Evolutionary conservation across 2,329 filamentous ascomycete species (phyloP), one percentile per base, ranked within the genome.

Genomic region (Colletotrichum destructivum): DNA sequence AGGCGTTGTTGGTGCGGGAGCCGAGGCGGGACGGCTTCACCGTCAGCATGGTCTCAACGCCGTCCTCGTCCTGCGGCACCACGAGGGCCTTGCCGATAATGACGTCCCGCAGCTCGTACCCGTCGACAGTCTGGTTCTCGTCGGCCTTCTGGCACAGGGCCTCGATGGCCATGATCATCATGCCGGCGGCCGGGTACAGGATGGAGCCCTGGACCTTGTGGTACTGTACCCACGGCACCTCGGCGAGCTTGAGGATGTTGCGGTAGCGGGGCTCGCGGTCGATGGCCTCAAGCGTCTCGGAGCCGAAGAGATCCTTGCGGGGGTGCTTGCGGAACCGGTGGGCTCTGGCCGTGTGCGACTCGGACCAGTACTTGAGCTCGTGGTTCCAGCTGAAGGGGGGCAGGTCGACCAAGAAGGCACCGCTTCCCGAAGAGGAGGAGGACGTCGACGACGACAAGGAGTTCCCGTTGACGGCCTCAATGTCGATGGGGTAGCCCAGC

Each of bases 171-270:
- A 82, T 77, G 23, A 80, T 78, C 1, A 79, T 75, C 31, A 76
- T 75, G 52, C 81, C 82, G 13, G 79, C 77, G 16, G 78, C 80
- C 63, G 83, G 80, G 67, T 81, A 82, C 72, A 84, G 82, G 69
- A 81, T 80, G 52, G 83, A 78, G 74, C 79, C 84, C 66, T 84
- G 81, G 75, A 86, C 83, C 21, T 77, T 75, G 76, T 87, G 86
- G 72, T 87, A 83, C 66, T 83, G 76, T 26, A 84, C 80, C 68
- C 87, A 87, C n/a, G 87, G 81, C 31, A 82, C 63, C 44, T 84
- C 79, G 8, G 78, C 76, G 2, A 81, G 26, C 68, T 1, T 59
- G 68, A 73, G n/a, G 38, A 49, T n/a, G 59, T 71, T 67, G 15
- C 23, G 67, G 51, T 51, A 73, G 5, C 55, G 55, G 4, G 69